These are phyloP conservation scores for Eucalyptus fibrosa DNA, from an alignment of 345 rosid species.

Conservation along the genomic window DNA sequence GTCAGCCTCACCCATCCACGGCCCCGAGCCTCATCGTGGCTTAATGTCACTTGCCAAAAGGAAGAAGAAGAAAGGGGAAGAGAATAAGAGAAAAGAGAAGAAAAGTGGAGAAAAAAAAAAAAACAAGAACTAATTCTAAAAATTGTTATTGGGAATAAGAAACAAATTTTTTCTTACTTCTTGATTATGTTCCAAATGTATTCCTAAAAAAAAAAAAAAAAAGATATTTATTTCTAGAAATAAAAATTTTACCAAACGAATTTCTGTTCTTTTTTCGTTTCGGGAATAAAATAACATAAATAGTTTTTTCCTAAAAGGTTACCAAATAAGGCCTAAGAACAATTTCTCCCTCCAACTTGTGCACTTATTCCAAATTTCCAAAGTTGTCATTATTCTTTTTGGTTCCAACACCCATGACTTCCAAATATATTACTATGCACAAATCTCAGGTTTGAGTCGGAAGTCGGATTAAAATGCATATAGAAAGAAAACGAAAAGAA, in stretches of 20 bases:
- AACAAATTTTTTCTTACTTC: no score
- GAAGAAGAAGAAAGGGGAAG: no score
- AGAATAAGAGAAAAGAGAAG: no score
- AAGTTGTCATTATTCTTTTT: no score
- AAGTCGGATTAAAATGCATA: not conserved
- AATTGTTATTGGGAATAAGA: rapidly evolving
- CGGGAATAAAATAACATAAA: rapidly evolving
- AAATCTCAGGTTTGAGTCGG: not conserved
- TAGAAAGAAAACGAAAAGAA: not conserved
- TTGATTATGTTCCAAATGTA: rapidly evolving
- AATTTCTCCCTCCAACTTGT: no score
- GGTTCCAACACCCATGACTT: not conserved
- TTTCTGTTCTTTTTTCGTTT: rapidly evolving
- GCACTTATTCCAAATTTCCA: no score
- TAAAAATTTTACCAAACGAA: rapidly evolving
- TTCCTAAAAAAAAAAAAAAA: rapidly evolving
- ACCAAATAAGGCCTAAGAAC: rapidly evolving
- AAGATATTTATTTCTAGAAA: rapidly evolving
- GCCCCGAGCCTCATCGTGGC: no score
- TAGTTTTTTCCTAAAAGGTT: rapidly evolving
- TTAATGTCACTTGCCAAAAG: no score
- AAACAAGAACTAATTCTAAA: rapidly evolving
- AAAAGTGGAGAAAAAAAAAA: no score
- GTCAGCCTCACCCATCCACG: rapidly evolving
- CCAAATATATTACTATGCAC: not conserved